These are phyloP conservation scores for Acacia concinna DNA, from an alignment of 331 rosid genomes.

Conservation along the genomic window DNA sequence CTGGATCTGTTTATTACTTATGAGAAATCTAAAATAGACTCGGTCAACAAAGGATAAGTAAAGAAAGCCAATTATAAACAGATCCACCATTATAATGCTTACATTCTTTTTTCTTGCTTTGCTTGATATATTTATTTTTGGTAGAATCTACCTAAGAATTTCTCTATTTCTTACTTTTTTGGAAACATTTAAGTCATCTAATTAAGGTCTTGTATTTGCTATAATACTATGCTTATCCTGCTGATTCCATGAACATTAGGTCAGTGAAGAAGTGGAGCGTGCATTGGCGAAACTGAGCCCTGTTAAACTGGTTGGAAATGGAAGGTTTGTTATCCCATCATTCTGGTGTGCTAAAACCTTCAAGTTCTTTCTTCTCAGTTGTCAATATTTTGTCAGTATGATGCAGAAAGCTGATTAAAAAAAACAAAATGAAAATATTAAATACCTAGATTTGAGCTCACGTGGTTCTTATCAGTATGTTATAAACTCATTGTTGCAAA, in stretches of 20 bases:
- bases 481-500: background rate
- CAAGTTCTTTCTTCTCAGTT: background rate
- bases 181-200: background rate
- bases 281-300: slow-evolving; percentile 68
- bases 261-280: slow-evolving; percentile 91
- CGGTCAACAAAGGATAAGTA: background rate
- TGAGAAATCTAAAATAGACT: background rate
- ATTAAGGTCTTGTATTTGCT: background rate
- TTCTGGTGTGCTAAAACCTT: too few species aligned
- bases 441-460: background rate
- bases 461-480: background rate
- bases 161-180: background rate
- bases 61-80: background rate
- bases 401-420: background rate
- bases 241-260: slow-evolving; percentile 49
- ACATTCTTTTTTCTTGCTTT: background rate
- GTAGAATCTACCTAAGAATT: background rate
- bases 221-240: slow-evolving; percentile 18
- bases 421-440: background rate
- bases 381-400: background rate
- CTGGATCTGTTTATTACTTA: background rate
- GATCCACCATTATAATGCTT: background rate
- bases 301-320: slow-evolving; percentile 40
- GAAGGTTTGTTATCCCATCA: slow-evolving; percentile 5
- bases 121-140: background rate